Conservation (phyloP, 2,329 filamentous ascomycete genomes). For the Chrysoporthe austroafricana region DNA sequence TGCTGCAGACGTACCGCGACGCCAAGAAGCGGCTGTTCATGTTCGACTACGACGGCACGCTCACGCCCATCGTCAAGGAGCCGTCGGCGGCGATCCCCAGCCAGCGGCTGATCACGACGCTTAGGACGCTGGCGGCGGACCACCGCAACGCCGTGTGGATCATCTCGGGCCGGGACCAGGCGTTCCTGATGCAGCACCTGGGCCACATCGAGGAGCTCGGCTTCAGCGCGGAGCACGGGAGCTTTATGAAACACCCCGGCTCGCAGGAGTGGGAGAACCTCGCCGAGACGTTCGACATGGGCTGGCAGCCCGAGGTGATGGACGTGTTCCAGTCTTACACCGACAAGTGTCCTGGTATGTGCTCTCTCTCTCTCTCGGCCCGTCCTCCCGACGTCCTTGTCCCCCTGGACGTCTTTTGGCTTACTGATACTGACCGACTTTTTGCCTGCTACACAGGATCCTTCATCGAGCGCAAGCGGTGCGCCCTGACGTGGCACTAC, state of each 20-base stretch:
- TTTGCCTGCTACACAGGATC: constrained; percentile 58
- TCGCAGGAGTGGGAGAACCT: constrained; percentile 84
- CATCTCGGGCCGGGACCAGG: constrained; percentile 91
- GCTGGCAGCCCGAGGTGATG: constrained; percentile 86
- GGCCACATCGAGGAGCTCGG: constrained; percentile 89
- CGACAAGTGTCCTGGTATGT: constrained; percentile 76
- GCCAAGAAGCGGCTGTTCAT: constrained; percentile 87
- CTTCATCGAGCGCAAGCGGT: constrained; percentile 92
- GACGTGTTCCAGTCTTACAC: constrained; percentile 87
- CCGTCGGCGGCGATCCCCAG: constrained; percentile 88
- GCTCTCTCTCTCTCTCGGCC: constrained; percentile 33
- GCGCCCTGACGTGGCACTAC: constrained; percentile 97
- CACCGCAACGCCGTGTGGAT: constrained; percentile 94
- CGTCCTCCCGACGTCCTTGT: too few relatives aligned
- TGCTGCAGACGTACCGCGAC: constrained; percentile 74
- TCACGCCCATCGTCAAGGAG: constrained; percentile 93
- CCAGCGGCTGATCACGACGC: constrained; percentile 76
- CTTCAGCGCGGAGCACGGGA: constrained; percentile 96
- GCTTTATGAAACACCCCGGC: constrained; percentile 85
- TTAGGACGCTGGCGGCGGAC: constrained; percentile 80
- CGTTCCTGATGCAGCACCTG: constrained; percentile 87
- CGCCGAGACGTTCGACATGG: constrained; percentile 85
- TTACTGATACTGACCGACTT: background rate
- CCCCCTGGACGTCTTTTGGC: too few relatives aligned
- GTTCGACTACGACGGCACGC: constrained; percentile 98